Evolutionary conservation across 2,329 filamentous ascomycete genomes (phyloP).

Genomic region (Chrysoporthe puriensis): DNA sequence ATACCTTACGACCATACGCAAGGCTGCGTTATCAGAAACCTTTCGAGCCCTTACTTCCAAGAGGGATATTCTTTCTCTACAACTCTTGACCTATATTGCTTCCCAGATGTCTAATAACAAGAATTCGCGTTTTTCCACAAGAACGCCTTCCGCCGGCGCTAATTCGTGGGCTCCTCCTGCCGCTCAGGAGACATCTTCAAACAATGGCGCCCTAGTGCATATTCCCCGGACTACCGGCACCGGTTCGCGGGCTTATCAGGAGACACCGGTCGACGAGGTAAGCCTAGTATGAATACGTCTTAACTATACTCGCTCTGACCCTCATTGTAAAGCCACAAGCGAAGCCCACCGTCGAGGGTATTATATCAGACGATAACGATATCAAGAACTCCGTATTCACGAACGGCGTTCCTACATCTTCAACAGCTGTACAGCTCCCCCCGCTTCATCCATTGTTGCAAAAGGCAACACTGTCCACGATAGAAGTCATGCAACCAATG

Average conservation of each 20-base stretch:
- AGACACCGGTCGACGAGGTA: neutral
- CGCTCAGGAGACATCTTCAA: no score
- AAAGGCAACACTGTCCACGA: rapidly evolving
- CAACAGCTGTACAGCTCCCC: neutral
- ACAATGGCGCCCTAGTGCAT: no score
- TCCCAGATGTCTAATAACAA: neutral
- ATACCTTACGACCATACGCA: neutral
- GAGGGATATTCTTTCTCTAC: neutral
- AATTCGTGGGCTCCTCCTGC: no score
- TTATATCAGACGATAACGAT: neutral
- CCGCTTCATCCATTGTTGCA: neutral
- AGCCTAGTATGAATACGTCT: neutral
- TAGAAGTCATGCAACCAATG: neutral
- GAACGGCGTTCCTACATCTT: neutral
- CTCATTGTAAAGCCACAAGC: neutral
- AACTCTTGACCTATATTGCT: no score
- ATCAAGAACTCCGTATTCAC: neutral
- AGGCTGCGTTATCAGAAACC: neutral
- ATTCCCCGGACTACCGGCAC: neutral
- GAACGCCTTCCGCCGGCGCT: neutral
- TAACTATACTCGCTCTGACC: neutral
- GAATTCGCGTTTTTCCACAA: neutral
- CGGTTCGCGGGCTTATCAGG: neutral
- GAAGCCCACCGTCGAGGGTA: no score
- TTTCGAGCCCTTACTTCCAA: neutral